Conservation (phyloP, 2,329 filamentous ascomycete genomes). For the Calycina herbarum region DNA sequence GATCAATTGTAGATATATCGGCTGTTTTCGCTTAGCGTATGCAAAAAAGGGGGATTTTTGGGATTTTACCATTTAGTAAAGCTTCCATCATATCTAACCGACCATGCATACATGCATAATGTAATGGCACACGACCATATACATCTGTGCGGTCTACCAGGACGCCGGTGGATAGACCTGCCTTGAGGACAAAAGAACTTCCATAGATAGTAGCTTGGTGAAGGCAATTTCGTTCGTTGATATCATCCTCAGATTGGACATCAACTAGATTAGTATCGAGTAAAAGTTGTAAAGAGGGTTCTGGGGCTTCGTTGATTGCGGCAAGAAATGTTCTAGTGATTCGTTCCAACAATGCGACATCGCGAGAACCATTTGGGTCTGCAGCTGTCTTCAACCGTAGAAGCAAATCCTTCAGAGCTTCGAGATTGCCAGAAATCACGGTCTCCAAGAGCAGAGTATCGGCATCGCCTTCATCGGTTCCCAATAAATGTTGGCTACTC, state of each 20-base stretch:
- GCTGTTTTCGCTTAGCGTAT: constrained; percentile 43
- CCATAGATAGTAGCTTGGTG: constrained; percentile 97
- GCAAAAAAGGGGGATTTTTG: neutral
- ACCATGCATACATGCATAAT: constrained; percentile 96
- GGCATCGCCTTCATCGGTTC: constrained; percentile 84
- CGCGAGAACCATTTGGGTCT: constrained; percentile 58
- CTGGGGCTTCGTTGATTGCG: constrained; percentile 81
- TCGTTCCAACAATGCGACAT: constrained; percentile 64
- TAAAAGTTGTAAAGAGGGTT: constrained; percentile 72
- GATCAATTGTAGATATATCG: constrained; percentile 74
- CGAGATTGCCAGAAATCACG: constrained; percentile 77
- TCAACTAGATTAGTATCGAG: constrained; percentile 82
- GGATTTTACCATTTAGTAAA: constrained; percentile 60
- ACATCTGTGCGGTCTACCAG: constrained; percentile 82
- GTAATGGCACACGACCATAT: constrained; percentile 88
- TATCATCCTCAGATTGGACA: constrained; percentile 92
- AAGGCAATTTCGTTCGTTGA: constrained; percentile 94
- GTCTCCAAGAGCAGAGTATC: constrained; percentile 88
- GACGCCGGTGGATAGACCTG: constrained; percentile 73
- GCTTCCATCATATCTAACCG: constrained; percentile 78
- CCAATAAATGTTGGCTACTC: constrained; percentile 64
- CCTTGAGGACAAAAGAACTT: constrained; percentile 72
- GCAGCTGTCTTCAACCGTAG: constrained; percentile 61
- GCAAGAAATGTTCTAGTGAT: constrained; percentile 89
- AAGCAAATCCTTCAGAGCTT: constrained; percentile 79